These are phyloP conservation scores for Henningerozyma blattae DNA, from an alignment of 805 yeast species.

Conservation along the genomic window DNA sequence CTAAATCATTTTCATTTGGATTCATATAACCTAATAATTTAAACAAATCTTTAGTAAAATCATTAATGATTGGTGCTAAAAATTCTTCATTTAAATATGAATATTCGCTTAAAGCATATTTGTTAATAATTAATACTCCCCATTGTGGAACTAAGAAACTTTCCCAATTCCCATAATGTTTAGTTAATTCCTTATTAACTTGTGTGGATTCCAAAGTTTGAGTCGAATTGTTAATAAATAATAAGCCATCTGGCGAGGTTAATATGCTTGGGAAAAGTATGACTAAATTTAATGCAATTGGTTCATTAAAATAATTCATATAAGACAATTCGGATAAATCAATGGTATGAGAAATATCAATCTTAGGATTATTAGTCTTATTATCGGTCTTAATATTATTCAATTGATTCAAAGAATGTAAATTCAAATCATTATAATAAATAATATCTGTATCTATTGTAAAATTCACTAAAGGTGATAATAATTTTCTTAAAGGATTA, in stretches of 20 bases:
- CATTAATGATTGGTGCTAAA: conserved; percentile 47
- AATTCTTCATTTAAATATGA: conserved; percentile 30
- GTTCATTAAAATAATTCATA: conserved; percentile 42
- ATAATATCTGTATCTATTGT: conserved; percentile 71
- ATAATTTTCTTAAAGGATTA: conserved; percentile 39
- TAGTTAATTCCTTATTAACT: too few species aligned
- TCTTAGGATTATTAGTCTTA: too few species aligned
- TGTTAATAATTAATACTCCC: conserved; percentile 49
- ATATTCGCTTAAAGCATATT: conserved; percentile 16
- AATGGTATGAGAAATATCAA: conserved; percentile 61
- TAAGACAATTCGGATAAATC: conserved; percentile 67
- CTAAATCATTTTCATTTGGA: conserved; percentile 1
- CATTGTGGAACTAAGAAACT: conserved; percentile 74
- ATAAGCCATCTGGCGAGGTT: conserved; percentile 31
- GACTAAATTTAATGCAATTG: conserved; percentile 60
- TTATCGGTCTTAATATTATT: conserved; percentile 23
- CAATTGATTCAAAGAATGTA: conserved; percentile 18
- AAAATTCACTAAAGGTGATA: conserved; percentile 52
- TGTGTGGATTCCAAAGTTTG: neutral
- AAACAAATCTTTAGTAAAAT: conserved; percentile 65
- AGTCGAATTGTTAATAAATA: conserved; percentile 7
- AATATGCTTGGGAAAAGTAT: conserved; percentile 25
- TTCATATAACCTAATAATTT: conserved; percentile 59
- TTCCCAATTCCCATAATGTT: too few species aligned
- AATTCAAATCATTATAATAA: conserved; percentile 35